These are phyloP conservation scores for Stemphylium vesicarium DNA, from an alignment of 2,329 filamentous ascomycete species.

Conservation along the genomic window DNA sequence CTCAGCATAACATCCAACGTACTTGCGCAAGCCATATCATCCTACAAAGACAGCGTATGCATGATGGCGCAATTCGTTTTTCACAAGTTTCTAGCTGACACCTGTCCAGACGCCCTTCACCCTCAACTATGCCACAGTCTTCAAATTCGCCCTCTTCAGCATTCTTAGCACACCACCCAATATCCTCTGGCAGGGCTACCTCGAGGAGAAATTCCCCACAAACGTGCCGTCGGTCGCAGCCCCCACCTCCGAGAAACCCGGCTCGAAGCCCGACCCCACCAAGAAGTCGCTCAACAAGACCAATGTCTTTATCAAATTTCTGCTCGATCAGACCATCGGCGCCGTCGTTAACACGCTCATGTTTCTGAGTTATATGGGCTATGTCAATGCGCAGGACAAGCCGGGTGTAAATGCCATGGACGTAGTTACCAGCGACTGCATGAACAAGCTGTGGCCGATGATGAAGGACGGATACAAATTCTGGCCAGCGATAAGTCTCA, in stretches of 20 bases:
- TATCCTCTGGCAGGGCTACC: slow-evolving; percentile 81
- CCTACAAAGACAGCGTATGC: slow-evolving; percentile 66
- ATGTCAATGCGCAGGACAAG: slow-evolving; percentile 45
- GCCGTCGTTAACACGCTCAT: slow-evolving; percentile 69
- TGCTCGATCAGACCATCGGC: slow-evolving; percentile 72
- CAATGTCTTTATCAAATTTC: slow-evolving; percentile 72
- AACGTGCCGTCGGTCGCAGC: slow-evolving; percentile 40
- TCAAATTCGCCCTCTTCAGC: slow-evolving; percentile 79
- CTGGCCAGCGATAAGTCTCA: slow-evolving; percentile 72
- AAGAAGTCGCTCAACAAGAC: slow-evolving; percentile 56
- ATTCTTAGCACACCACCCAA: slow-evolving; percentile 80
- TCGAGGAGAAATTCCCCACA: slow-evolving; percentile 77
- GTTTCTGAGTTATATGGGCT: slow-evolving; percentile 66
- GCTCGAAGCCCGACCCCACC: slow-evolving; percentile 35
- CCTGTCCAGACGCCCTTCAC: slow-evolving; percentile 60
- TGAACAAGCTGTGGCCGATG: slow-evolving; percentile 63
- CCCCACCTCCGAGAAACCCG: slow-evolving; percentile 35
- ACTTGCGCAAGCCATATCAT: slow-evolving; percentile 72
- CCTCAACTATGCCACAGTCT: slow-evolving; percentile 70
- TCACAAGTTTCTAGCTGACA: slow-evolving; percentile 10
- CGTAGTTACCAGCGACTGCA: slow-evolving; percentile 38
- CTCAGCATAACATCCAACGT: slow-evolving; percentile 73
- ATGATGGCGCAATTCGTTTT: background rate
- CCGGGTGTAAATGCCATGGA: slow-evolving; percentile 42
- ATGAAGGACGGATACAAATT: slow-evolving; percentile 70